phyloP scores from a whole-genome alignment of 306 rosid genomes.

The Begonia peltatifolia region DNA sequence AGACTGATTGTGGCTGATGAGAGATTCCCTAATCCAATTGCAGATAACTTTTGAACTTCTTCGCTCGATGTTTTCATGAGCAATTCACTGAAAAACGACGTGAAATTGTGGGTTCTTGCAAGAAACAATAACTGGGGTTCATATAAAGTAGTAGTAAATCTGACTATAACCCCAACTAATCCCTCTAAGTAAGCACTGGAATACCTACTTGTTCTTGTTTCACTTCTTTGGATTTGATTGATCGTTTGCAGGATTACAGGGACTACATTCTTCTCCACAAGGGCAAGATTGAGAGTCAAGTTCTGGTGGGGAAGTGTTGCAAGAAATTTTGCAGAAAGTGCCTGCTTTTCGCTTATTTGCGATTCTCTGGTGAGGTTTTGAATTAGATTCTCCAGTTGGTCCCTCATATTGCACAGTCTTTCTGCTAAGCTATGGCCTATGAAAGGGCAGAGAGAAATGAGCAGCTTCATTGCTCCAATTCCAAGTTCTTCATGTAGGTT shows the following conservation, averaged over 20 bases:
- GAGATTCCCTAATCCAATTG: slow-evolving; percentile 34
- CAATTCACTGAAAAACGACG: slow-evolving; percentile 23
- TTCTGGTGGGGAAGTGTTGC: slow-evolving; percentile 29
- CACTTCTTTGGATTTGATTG: slow-evolving; percentile 15
- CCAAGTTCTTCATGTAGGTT: slow-evolving; percentile 18
- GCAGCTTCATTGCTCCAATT: slow-evolving; percentile 19
- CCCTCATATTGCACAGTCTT: slow-evolving; percentile 21
- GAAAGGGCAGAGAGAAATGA: slow-evolving; percentile 20
- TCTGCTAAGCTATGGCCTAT: slow-evolving; percentile 22
- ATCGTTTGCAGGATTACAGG: slow-evolving; percentile 23
- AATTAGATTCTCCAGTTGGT: slow-evolving; percentile 24
- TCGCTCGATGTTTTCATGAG: slow-evolving; percentile 21
- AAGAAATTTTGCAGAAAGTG: slow-evolving; percentile 26
- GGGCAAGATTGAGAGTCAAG: slow-evolving; percentile 22
- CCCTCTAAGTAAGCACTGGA: slow-evolving; percentile 18
- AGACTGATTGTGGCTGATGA: slow-evolving; percentile 25
- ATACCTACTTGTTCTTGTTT: slow-evolving; percentile 19
- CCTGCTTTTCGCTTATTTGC: slow-evolving; percentile 27
- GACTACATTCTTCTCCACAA: slow-evolving; percentile 17
- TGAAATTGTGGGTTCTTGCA: slow-evolving; percentile 26
- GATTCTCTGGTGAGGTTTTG: slow-evolving; percentile 6
- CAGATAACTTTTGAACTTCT: slow-evolving; percentile 36
- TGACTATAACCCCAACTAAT: slow-evolving; percentile 25
- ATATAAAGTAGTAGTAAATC: slow-evolving; percentile 28
- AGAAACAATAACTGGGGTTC: slow-evolving; percentile 23